Percentiles rank a stretch among this genome's conserved stretches.
Evolutionary conservation across 805 yeast species (phyloP).

Genomic region (Candida koratica): DNA sequence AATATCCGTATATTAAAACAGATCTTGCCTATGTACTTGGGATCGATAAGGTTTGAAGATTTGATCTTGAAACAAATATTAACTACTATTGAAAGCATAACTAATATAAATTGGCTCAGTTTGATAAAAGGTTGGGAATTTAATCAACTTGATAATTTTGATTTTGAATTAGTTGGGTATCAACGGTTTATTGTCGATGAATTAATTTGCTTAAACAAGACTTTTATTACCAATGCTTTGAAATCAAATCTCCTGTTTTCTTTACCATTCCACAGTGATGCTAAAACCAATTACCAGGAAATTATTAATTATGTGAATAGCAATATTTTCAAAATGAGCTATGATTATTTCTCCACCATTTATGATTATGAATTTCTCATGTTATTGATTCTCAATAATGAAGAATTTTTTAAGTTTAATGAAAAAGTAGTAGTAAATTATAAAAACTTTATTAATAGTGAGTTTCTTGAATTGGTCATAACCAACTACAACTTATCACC

Average conservation of each 20-base stretch:
- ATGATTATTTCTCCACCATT: conserved; percentile 24
- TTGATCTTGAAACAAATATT: conserved; percentile 55
- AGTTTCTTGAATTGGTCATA: conserved; percentile 49
- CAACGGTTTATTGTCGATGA: conserved; percentile 46
- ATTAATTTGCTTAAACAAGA: conserved; percentile 48
- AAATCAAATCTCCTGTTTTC: conserved; percentile 4
- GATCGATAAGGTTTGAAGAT: conserved; percentile 61
- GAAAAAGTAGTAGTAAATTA: conserved; percentile 41
- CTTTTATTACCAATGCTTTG: conserved; percentile 38
- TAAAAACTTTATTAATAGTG: conserved; percentile 53
- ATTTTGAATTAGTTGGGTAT: conserved; percentile 44
- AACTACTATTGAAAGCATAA: conserved; percentile 50
- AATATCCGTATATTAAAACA: conserved; percentile 44
- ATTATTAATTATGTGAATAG: conserved; percentile 13
- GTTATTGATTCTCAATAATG: conserved; percentile 57
- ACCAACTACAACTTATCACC: conserved; percentile 37
- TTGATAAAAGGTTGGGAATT: conserved; percentile 66
- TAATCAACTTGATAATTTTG: conserved; percentile 37
- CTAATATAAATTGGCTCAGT: conserved; percentile 61
- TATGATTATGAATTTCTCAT: conserved; percentile 75
- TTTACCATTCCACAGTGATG: conserved; percentile 5
- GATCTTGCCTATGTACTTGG: conserved; percentile 47
- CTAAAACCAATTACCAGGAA: conserved; percentile 3
- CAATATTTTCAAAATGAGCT: conserved; percentile 16
- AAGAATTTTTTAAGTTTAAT: conserved; percentile 49